Evolutionary conservation across 2,329 filamentous ascomycete species (phyloP), one percentile per base, ranked within the genome.

Genomic region (Aspergillus sp.): DNA sequence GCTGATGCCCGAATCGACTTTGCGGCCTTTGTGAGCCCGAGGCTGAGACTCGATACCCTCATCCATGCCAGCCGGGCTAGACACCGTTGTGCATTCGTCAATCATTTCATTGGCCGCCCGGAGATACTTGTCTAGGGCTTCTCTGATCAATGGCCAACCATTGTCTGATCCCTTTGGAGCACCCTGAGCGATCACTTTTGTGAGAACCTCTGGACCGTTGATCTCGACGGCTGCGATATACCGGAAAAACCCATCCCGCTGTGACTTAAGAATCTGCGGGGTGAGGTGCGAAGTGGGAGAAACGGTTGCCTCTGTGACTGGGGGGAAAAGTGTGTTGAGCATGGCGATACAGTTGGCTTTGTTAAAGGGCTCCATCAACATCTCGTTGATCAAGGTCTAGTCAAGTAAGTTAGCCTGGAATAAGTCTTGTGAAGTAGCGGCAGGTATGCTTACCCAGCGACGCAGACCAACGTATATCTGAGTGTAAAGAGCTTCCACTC

Each of bases 311-410:
- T 74, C 72, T 47, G 79, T 77, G 44, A 83, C 78, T 2, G 87
- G 86, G 7, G 87, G 87, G 64, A 88, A 86, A 30, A 89, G 78
- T 8, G 86, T 89, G 74, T 89, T 89, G 54, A 89, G 82, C 82
- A 89, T 86, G 56, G 85, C 87, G 64, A 88, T 80, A 69, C 86
- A 88, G 70, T 88, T 88, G 67, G 83, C 80, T 71, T 87, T 88
- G 77, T 86, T 85, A 74, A 86, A 87, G 0, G 86, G 85, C 32
- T 81, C 77, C 30, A 87, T 77, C 25, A 85, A 83, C 66, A 89
- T 81, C 67, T 89, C 86, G 66, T 89, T 88, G 73, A 89, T 83
- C 69, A 89, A 75, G 60, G 86, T 84, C 84, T 86, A 60, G 23
- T 27, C 44, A 30, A 39, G 13, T 11, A 36, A 51, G 62, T 73